phyloP scores from a whole-genome alignment of 2,329 filamentous ascomycete species.

The Zymoseptoria pseudotritici region DNA sequence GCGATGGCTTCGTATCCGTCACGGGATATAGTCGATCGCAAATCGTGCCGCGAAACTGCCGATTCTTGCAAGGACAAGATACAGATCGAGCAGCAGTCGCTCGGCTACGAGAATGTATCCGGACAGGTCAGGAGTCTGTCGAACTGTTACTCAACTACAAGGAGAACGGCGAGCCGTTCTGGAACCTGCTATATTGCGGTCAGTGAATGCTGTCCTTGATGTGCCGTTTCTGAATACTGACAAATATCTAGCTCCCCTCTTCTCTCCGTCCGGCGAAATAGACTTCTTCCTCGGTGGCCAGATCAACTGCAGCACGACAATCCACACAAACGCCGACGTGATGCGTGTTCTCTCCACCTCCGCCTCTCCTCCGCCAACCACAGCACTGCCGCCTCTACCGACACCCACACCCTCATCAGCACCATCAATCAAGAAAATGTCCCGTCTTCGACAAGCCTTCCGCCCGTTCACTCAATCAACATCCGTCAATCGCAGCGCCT shows the following conservation, averaged over 20 bases:
- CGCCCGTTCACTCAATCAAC: not conserved
- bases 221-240: not conserved
- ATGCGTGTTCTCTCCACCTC: conserved; percentile 37
- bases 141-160: conserved; percentile 48
- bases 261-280: conserved; percentile 41
- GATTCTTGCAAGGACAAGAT: conserved; percentile 43
- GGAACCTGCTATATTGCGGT: conserved; percentile 46
- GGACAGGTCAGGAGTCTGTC: conserved; percentile 38
- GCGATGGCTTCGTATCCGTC: conserved; percentile 46
- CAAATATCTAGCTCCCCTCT: conserved; percentile 34
- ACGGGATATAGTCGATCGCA: conserved; percentile 45
- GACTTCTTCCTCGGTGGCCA: conserved; percentile 51
- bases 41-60: conserved; percentile 44
- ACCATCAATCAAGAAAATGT: not conserved
- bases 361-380: not conserved
- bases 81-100: conserved; percentile 39
- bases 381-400: not conserved
- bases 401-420: not conserved
- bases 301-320: conserved; percentile 50
- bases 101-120: conserved; percentile 39
- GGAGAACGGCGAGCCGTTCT: conserved; percentile 47
- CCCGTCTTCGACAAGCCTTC: conserved; percentile 1
- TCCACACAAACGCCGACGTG: conserved; percentile 46
- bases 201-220: not conserved
- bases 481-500: not conserved